Conservation (phyloP, 2,329 filamentous ascomycete genomes). For the Alternaria arborescens region DNA sequence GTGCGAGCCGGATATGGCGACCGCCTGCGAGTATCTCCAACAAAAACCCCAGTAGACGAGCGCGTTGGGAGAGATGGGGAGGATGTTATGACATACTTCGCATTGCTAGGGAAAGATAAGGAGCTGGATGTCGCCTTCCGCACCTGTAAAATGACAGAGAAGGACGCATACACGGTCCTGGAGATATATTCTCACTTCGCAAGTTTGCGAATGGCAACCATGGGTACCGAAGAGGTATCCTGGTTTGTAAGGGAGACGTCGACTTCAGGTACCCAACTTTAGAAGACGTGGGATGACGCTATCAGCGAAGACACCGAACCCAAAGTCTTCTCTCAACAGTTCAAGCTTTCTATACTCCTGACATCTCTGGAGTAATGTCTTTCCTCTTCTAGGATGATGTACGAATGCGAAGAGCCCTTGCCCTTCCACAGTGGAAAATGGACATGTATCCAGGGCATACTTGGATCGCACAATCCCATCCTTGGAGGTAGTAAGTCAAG, state of each 20-base stretch:
- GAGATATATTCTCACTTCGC: not conserved
- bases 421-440: not conserved
- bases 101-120: not conserved
- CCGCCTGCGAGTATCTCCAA: not conserved
- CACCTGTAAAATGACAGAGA: not conserved
- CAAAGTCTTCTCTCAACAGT: not conserved
- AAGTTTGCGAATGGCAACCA: not conserved
- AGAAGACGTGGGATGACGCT: not conserved
- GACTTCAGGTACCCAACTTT: not conserved
- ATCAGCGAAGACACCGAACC: not conserved
- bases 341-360: not conserved
- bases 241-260: not conserved
- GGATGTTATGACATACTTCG: not conserved
- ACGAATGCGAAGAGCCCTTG: not conserved
- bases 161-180: not conserved
- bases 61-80: not conserved
- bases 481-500: not conserved
- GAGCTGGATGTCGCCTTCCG: not conserved
- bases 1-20: not conserved
- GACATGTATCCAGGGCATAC: not conserved
- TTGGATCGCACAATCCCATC: not conserved
- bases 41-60: not conserved
- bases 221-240: not conserved
- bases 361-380: not conserved
- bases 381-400: not conserved